Percentiles rank a stretch among this genome's conserved stretches.
These are phyloP conservation scores for Euphorbia celastroides DNA, from an alignment of 441 rosid species.

Conservation along the genomic window DNA sequence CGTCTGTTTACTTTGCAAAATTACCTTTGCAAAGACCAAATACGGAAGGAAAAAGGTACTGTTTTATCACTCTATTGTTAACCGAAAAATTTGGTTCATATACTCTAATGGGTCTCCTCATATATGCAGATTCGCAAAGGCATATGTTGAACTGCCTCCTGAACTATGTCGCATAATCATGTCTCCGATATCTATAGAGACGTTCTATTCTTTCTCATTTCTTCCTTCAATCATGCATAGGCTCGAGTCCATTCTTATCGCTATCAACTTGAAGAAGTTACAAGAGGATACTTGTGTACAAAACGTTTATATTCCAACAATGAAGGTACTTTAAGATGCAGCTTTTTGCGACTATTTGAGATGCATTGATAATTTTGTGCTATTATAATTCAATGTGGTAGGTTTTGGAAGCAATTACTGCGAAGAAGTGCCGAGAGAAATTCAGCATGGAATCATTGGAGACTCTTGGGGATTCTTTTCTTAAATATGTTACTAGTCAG, in stretches of 20 bases:
- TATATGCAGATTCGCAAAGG: conserved; percentile 50
- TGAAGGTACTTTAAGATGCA: conserved; percentile 47
- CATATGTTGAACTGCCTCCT: conserved; percentile 76
- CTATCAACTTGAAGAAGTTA: conserved; percentile 57
- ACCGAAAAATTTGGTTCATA: too few species aligned
- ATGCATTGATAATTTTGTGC: background rate
- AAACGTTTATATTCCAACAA: conserved; percentile 52
- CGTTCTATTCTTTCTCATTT: conserved; percentile 66
- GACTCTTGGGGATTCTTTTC: conserved; percentile 94
- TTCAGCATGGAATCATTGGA: conserved; percentile 86
- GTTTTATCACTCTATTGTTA: too few species aligned
- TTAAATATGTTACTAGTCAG: conserved; percentile 75
- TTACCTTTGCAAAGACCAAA: conserved; percentile 34
- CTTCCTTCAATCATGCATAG: conserved; percentile 76
- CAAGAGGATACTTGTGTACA: conserved; percentile 32
- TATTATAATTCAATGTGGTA: conserved; percentile 21
- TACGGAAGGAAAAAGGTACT: conserved; percentile 54
- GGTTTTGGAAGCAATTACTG: conserved; percentile 89
- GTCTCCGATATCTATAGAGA: conserved; percentile 53
- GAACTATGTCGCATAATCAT: conserved; percentile 73
- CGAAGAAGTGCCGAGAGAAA: conserved; percentile 72
- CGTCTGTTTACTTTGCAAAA: conserved; percentile 55
- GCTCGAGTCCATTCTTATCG: conserved; percentile 71
- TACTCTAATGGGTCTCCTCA: too few species aligned
- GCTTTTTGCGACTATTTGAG: background rate